A percentile compares a stretch with the other conserved stretches of the same genome.
phyloP scores from a whole-genome alignment of 192 early-diverging fungal genomes.

The Entrophospora sp. region DNA sequence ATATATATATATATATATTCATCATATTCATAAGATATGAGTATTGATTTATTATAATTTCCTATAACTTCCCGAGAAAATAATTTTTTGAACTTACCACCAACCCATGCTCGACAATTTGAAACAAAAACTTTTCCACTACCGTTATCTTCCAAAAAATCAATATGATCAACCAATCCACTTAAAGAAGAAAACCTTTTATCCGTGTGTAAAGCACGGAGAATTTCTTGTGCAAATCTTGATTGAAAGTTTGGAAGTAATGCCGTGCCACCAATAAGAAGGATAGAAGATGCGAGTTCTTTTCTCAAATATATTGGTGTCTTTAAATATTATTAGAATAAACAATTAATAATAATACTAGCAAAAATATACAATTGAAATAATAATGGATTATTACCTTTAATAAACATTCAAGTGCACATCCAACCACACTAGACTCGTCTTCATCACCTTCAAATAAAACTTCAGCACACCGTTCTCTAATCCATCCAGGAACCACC shows the following conservation, averaged over 20 bases:
- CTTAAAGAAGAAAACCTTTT: constrained; percentile 38
- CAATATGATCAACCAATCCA: constrained; percentile 40
- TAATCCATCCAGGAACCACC: constrained; percentile 76
- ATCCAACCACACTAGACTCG: constrained; percentile 44
- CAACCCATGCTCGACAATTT: constrained; percentile 74
- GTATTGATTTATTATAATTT: too few species aligned
- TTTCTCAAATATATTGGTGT: constrained; percentile 64
- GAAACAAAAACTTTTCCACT: constrained; percentile 55
- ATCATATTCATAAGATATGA: not conserved
- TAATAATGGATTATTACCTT: constrained; percentile 22
- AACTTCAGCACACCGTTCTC: constrained; percentile 70
- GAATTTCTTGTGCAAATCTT: constrained; percentile 55
- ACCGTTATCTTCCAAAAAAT: constrained; percentile 46
- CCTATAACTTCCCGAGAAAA: too few species aligned
- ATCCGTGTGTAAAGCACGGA: constrained; percentile 36
- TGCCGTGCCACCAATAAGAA: constrained; percentile 70
- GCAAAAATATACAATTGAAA: not conserved
- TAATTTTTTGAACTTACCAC: constrained; percentile 30
- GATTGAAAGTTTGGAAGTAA: constrained; percentile 64
- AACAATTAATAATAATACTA: not conserved
- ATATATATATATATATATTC: not conserved
- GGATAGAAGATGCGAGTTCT: constrained; percentile 49
- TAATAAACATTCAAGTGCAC: constrained; percentile 46
- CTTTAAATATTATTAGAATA: too few species aligned
- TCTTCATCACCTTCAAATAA: constrained; percentile 73